Conservation (phyloP, 2,329 filamentous ascomycete genomes). For the Aspergillus terreus region DNA sequence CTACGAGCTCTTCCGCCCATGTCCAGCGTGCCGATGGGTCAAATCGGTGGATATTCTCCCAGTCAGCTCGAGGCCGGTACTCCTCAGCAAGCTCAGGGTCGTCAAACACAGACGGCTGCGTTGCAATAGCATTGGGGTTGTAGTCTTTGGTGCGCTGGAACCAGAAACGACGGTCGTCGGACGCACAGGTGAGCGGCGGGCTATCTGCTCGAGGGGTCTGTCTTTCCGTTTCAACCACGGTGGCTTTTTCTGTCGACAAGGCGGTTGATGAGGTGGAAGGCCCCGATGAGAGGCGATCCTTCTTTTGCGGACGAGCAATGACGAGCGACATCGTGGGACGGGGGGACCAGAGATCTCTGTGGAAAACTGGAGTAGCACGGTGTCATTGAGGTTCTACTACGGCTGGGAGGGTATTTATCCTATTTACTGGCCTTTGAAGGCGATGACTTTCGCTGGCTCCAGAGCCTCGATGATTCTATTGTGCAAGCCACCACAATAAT, state of each 20-base stretch:
- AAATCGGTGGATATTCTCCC: constrained; percentile 26
- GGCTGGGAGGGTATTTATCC: neutral
- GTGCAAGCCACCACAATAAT: neutral
- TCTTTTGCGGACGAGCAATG: constrained; percentile 8
- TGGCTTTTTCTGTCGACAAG: constrained; percentile 10
- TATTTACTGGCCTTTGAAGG: neutral
- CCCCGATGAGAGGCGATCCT: neutral
- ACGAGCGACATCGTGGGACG: constrained; percentile 10
- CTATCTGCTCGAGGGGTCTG: neutral
- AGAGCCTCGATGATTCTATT: constrained; percentile 2
- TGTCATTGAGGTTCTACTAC: neutral
- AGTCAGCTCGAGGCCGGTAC: constrained; percentile 27
- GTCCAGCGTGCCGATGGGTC: constrained; percentile 19
- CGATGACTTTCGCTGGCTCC: neutral
- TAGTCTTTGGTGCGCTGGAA: constrained; percentile 23
- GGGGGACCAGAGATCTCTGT: neutral
- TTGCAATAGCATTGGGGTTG: constrained; percentile 31
- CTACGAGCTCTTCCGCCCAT: constrained; percentile 17
- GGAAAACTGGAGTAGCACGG: neutral
- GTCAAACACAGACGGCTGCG: constrained; percentile 46
- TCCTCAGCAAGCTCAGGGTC: constrained; percentile 38
- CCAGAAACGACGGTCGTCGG: constrained; percentile 25
- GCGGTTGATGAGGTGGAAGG: neutral
- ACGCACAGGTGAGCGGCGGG: constrained; percentile 13
- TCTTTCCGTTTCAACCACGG: constrained; percentile 1